These are phyloP conservation scores for Petunia axillaris DNA, from an alignment of 257 asterid genomes.

Conservation along the genomic window DNA sequence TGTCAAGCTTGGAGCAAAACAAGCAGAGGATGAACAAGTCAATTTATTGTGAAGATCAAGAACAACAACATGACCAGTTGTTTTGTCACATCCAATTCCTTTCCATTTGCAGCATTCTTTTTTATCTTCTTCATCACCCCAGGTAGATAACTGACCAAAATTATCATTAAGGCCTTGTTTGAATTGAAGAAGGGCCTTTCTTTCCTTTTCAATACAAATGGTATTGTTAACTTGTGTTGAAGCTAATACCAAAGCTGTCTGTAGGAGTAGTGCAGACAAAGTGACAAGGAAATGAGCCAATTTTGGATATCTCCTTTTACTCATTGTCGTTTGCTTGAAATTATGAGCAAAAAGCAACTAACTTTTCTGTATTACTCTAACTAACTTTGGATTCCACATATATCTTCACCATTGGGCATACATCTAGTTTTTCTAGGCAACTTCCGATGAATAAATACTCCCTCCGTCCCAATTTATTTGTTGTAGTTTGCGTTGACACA, in stretches of 20 bases:
- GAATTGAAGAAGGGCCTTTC: constrained; percentile 20
- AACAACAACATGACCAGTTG: constrained; percentile 23
- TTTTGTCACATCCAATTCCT: constrained; percentile 28
- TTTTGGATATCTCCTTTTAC: neutral
- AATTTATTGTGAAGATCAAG: constrained; percentile 22
- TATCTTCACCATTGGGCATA: neutral
- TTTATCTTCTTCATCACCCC: constrained; percentile 18
- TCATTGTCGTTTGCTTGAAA: neutral
- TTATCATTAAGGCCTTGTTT: neutral
- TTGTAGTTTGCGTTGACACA: too few relatives aligned
- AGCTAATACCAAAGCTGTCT: neutral
- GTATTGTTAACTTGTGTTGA: constrained; percentile 7
- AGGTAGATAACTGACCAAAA: neutral
- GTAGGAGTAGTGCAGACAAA: neutral
- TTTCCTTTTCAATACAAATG: neutral
- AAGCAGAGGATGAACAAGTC: neutral
- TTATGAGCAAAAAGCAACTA: neutral
- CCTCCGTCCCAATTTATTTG: too few relatives aligned
- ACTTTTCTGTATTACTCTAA: neutral
- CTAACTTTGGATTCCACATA: neutral
- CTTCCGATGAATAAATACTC: too few relatives aligned
- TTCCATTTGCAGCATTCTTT: constrained; percentile 29
- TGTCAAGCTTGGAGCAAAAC: constrained; percentile 9
- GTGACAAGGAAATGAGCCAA: neutral
- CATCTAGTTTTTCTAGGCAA: neutral